A percentile compares a stretch with the other conserved stretches of the same genome.
These are phyloP conservation scores for Thermothelomyces thermophilus DNA, from an alignment of 2,329 filamentous ascomycete species.

Conservation along the genomic window DNA sequence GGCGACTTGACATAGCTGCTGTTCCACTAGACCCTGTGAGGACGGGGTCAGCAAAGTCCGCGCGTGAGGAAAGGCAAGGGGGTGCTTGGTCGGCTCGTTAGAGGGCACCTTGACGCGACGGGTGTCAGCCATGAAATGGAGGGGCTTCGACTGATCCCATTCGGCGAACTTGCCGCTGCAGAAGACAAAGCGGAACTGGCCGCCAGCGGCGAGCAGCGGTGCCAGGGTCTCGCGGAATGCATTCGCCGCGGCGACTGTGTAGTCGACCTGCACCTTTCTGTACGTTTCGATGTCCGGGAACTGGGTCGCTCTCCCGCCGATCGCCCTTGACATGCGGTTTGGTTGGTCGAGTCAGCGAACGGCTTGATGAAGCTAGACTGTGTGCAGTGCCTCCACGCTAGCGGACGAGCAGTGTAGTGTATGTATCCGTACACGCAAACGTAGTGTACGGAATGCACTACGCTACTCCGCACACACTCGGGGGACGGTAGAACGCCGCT, in stretches of 20 bases:
- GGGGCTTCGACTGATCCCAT: conserved; percentile 27
- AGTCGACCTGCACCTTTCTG: conserved; percentile 51
- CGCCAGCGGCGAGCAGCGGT: conserved; percentile 25
- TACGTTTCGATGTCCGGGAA: conserved; percentile 40
- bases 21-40: conserved; percentile 33
- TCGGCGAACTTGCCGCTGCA: conserved; percentile 33
- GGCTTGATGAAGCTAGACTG: too few species aligned
- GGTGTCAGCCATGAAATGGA: conserved; percentile 34
- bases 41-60: not conserved
- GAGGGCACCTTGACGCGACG: conserved; percentile 31
- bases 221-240: conserved; percentile 29
- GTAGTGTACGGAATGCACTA: too few species aligned
- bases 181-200: conserved; percentile 38
- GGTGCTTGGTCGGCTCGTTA: not conserved
- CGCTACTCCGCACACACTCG: too few species aligned
- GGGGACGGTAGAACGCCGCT: too few species aligned
- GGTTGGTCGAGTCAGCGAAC: too few species aligned
- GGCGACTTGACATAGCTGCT: conserved; percentile 34
- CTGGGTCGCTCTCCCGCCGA: conserved; percentile 39
- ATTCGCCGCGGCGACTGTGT: conserved; percentile 48
- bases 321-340: too few species aligned
- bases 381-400: too few species aligned
- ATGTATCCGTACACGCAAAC: too few species aligned
- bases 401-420: too few species aligned
- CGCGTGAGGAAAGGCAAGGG: not conserved